Evolutionary conservation across 768 basidiomycete species (phyloP).

Genomic region (Sarcodon aspratus): DNA sequence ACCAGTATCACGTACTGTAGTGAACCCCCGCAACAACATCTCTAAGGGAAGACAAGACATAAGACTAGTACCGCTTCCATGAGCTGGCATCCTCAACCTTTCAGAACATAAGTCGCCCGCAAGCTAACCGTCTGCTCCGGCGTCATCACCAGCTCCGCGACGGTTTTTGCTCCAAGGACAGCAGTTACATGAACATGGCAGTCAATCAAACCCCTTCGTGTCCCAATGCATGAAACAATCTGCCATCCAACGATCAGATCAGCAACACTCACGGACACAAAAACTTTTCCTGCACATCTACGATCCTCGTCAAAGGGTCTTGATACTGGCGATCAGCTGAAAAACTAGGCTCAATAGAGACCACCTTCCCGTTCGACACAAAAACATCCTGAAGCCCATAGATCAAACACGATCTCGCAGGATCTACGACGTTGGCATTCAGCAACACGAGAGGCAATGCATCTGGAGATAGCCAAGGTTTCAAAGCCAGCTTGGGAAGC

Average conservation of each 20-base stretch:
- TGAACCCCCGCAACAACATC: constrained; percentile 28
- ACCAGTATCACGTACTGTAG: constrained; percentile 27
- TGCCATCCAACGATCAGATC: neutral
- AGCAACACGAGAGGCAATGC: constrained; percentile 17
- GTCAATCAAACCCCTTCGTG: constrained; percentile 28
- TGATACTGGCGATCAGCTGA: neutral
- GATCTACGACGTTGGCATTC: constrained; percentile 24
- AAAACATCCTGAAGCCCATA: constrained; percentile 15
- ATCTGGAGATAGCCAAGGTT: constrained; percentile 21
- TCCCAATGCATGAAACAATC: neutral
- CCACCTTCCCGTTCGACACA: constrained; percentile 18
- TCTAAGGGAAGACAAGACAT: constrained; percentile 11
- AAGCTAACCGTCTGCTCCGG: constrained; percentile 22
- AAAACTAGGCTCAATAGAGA: constrained; percentile 9
- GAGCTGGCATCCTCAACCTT: constrained; percentile 10
- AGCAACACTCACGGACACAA: constrained; percentile 23
- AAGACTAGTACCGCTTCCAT: neutral
- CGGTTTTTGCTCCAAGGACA: constrained; percentile 25
- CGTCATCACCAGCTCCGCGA: constrained; percentile 22
- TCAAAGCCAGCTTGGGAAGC: constrained; percentile 19
- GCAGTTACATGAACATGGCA: constrained; percentile 33
- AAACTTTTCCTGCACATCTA: constrained; percentile 16
- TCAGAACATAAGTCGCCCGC: constrained; percentile 25
- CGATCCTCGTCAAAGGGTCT: constrained; percentile 1
- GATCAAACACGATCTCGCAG: constrained; percentile 13